These are phyloP conservation scores for Enteropsectra breve DNA, from an alignment of 371 early-diverging fungal species.

Conservation along the genomic window DNA sequence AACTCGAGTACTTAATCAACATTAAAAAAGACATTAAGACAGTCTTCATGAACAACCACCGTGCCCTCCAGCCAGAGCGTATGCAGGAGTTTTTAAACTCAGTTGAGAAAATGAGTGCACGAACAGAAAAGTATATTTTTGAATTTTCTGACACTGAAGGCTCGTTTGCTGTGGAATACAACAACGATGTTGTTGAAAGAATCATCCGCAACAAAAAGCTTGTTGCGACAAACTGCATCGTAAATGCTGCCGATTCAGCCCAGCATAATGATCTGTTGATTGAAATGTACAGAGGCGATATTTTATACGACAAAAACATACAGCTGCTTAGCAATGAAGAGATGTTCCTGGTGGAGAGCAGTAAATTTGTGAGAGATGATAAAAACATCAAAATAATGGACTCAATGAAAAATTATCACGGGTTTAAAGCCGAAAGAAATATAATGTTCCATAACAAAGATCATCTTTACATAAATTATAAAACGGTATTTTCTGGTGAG, in stretches of 20 bases:
- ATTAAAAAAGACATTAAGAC: not conserved
- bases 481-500: not conserved
- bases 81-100: not conserved
- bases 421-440: not conserved
- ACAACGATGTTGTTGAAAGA: not conserved
- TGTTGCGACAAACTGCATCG: not conserved
- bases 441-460: not conserved
- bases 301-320: not conserved
- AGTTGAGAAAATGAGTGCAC: not conserved
- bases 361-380: not conserved
- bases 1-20: not conserved
- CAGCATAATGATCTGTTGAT: slow-evolving; percentile 2
- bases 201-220: not conserved
- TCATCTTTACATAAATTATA: not conserved
- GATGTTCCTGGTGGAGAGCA: not conserved
- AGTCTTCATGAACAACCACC: not conserved
- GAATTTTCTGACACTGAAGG: not conserved
- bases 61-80: not conserved
- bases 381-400: not conserved
- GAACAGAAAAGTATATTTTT: not conserved
- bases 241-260: not conserved
- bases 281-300: slow-evolving; percentile 3
- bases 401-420: not conserved
- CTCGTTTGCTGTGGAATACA: not conserved
- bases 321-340: slow-evolving; percentile 1